A percentile compares a stretch with the other conserved stretches of the same genome.
Evolutionary conservation across 2,329 filamentous ascomycete species (phyloP).

Genomic region (Hypoxylon sp.): DNA sequence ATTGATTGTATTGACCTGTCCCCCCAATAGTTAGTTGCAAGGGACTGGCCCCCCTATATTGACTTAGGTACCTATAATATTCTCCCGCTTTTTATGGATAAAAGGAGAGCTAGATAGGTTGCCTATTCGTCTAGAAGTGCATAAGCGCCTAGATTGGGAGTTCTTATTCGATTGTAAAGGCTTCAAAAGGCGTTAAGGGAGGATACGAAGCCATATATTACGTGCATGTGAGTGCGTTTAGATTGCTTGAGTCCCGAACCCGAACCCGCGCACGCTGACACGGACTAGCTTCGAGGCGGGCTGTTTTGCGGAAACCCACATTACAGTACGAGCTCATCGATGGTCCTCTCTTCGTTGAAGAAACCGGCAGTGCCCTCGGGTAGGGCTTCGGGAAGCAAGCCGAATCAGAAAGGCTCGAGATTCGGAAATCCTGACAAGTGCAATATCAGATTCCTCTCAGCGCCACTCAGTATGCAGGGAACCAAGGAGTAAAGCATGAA

Average conservation of each 20-base stretch:
- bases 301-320: neutral
- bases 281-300: neutral
- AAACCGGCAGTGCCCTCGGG: neutral
- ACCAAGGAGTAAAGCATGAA: neutral
- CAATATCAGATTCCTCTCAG: neutral
- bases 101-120: no score
- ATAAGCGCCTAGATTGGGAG: neutral
- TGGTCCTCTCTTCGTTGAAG: neutral
- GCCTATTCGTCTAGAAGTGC: neutral
- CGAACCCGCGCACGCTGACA: neutral
- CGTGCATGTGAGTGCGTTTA: neutral
- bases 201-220: neutral
- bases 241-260: neutral
- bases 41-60: no score
- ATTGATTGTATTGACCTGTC: no score
- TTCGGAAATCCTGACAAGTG: neutral
- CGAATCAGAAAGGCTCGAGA: neutral
- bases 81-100: no score
- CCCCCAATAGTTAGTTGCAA: no score
- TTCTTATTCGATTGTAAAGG: neutral
- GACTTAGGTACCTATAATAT: no score
- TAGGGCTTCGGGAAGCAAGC: neutral
- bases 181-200: neutral
- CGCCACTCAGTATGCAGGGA: neutral
- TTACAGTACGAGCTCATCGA: neutral